These are phyloP conservation scores for Nematocida parisii DNA, from an alignment of 371 early-diverging fungal species.

Conservation along the genomic window DNA sequence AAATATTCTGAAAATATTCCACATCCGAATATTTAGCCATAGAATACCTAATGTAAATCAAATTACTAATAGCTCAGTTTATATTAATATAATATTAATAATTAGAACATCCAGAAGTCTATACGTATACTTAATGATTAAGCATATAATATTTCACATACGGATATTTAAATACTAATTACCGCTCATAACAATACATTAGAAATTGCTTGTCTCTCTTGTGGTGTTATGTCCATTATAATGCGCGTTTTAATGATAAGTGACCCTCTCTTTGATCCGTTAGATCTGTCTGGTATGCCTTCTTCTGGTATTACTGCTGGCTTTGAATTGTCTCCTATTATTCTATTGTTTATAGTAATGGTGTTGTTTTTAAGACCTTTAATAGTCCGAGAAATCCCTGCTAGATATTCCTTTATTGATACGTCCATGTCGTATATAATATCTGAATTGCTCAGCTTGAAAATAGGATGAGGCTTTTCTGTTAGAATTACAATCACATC, in stretches of 20 bases:
- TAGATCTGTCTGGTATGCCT: conserved; percentile 54
- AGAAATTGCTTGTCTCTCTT: neutral
- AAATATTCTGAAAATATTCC: too few relatives aligned
- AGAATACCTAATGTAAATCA: too few relatives aligned
- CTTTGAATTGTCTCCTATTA: conserved; percentile 27
- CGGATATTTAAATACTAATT: too few relatives aligned
- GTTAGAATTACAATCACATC: conserved; percentile 83
- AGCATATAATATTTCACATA: too few relatives aligned
- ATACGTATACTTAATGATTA: too few relatives aligned
- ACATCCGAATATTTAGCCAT: too few relatives aligned
- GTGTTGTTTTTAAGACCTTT: conserved; percentile 33
- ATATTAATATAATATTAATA: too few relatives aligned
- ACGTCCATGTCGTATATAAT: conserved; percentile 77
- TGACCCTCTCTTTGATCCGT: conserved; percentile 40
- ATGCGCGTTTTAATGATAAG: conserved; percentile 36
- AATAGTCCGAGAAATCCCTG: conserved; percentile 21
- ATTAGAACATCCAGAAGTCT: too few relatives aligned
- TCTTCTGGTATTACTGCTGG: conserved; percentile 19
- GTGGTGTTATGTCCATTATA: conserved; percentile 22
- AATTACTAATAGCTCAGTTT: too few relatives aligned
- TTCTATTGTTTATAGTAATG: conserved; percentile 1
- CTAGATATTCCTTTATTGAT: conserved; percentile 69
- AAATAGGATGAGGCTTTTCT: conserved; percentile 79
- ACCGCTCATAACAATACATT: conserved; percentile 5
- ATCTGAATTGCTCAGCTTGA: conserved; percentile 79